These are phyloP conservation scores for Candida pseudoviswanathii DNA, from an alignment of 1,139 yeast species.

Conservation along the genomic window DNA sequence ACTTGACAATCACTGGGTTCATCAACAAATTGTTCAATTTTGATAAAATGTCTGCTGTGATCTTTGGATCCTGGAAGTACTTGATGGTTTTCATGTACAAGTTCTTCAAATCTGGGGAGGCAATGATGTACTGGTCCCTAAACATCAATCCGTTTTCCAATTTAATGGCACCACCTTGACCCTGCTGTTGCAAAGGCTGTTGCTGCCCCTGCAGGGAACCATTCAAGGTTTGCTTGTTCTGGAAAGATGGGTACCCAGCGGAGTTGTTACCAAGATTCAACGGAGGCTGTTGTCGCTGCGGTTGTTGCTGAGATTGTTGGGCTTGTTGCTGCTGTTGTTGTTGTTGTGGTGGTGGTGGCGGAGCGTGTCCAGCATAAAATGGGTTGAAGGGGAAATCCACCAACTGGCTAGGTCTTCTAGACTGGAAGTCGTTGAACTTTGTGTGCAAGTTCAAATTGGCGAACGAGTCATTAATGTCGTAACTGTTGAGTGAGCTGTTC, in stretches of 20 bases:
- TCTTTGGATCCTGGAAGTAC: slow-evolving; percentile 48
- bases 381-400: slow-evolving; percentile 31
- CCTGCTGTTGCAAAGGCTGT: slow-evolving; percentile 13
- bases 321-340: slow-evolving; percentile 9
- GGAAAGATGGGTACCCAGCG: slow-evolving; percentile 2
- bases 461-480: slow-evolving; percentile 38
- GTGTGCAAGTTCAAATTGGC: slow-evolving; percentile 38
- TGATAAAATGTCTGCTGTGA: slow-evolving; percentile 36
- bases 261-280: slow-evolving; percentile 6
- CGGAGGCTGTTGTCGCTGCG: slow-evolving; percentile 7
- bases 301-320: slow-evolving; percentile 10
- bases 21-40: slow-evolving; percentile 34
- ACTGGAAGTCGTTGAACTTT: slow-evolving; percentile 43
- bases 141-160: slow-evolving; percentile 61
- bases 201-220: slow-evolving; percentile 7
- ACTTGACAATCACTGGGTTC: slow-evolving; percentile 33
- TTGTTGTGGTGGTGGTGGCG: slow-evolving; percentile 10
- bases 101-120: slow-evolving; percentile 51
- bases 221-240: slow-evolving; percentile 2
- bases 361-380: slow-evolving; percentile 9
- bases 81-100: slow-evolving; percentile 45
- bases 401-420: slow-evolving; percentile 49
- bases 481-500: slow-evolving; percentile 17
- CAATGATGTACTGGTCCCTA: slow-evolving; percentile 52
- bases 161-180: slow-evolving; percentile 22